Evolutionary conservation across 2,329 filamentous ascomycete species (phyloP).

Genomic region (Tolypocladium album): DNA sequence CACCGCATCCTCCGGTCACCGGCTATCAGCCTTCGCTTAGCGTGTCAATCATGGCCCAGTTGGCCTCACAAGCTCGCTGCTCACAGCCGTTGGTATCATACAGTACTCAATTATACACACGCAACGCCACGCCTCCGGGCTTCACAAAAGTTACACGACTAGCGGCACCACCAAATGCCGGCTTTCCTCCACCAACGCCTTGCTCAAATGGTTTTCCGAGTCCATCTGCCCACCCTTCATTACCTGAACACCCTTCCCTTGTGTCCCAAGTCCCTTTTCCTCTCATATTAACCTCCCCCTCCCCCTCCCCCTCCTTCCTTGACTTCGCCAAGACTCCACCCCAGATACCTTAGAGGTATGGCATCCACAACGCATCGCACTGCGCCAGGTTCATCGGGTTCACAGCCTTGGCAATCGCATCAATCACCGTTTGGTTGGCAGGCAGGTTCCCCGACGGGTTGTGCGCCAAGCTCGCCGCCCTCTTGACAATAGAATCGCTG

Average conservation of each 20-base stretch:
- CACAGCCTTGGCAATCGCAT: constrained; percentile 83
- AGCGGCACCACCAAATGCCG: neutral
- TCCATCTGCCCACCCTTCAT: neutral
- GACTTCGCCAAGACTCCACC: neutral
- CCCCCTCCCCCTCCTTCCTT: no score
- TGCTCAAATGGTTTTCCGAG: constrained; percentile 1
- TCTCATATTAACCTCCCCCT: neutral
- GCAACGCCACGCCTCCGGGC: neutral
- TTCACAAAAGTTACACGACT: neutral
- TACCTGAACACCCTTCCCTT: neutral
- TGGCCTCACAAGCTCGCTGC: neutral
- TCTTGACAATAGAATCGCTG: constrained; percentile 83
- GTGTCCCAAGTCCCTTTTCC: neutral
- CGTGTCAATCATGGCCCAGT: neutral
- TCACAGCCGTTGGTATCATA: neutral
- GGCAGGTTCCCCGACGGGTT: constrained; percentile 70
- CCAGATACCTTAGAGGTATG: constrained; percentile 56
- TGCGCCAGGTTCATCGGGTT: constrained; percentile 82
- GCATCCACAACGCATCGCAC: constrained; percentile 95
- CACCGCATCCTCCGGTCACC: neutral
- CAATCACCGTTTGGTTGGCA: constrained; percentile 94
- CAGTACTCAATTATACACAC: neutral
- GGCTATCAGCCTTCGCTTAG: neutral
- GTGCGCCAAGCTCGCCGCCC: constrained; percentile 75
- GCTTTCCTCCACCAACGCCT: constrained; percentile 4